Conservation (phyloP, 345 rosid genomes). For the Laguncularia racemosa region DNA sequence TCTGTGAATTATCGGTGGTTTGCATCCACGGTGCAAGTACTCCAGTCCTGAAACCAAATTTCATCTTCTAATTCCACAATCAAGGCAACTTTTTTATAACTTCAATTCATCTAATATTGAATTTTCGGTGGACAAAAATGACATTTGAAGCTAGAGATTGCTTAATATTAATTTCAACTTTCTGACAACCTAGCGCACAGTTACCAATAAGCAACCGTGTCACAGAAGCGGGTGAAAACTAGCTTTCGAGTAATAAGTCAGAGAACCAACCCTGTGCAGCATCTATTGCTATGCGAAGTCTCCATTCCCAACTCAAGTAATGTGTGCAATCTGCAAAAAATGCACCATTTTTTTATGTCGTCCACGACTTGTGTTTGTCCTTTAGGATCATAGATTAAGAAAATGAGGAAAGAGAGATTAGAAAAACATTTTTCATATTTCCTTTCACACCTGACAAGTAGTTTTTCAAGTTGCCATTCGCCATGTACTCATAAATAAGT, state of each 20-base stretch:
- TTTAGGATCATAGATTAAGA: neutral
- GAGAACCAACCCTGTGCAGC: constrained; percentile 47
- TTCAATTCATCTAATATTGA: too few relatives aligned
- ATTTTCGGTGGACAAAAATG: neutral
- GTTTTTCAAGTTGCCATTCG: constrained; percentile 14
- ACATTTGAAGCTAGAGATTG: too few relatives aligned
- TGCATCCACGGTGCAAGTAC: constrained; percentile 26
- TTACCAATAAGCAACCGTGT: too few relatives aligned
- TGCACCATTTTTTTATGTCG: neutral
- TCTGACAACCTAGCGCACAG: too few relatives aligned
- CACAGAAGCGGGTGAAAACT: too few relatives aligned
- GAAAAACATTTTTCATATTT: too few relatives aligned
- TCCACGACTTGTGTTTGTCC: neutral
- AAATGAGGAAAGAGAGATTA: too few relatives aligned
- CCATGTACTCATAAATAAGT: constrained; percentile 19
- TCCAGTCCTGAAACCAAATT: constrained; percentile 15
- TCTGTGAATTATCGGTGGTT: constrained; percentile 22
- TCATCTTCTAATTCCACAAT: too few relatives aligned
- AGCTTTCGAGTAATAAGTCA: too few relatives aligned
- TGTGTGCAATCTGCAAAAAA: constrained; percentile 22
- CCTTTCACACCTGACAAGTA: constrained; percentile 13
- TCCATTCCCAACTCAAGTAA: constrained; percentile 40
- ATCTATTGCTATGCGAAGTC: constrained; percentile 47
- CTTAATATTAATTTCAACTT: too few relatives aligned
- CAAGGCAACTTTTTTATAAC: too few relatives aligned